Evolutionary conservation across 306 rosid species (phyloP).

Genomic region (Cicer judaicum): DNA sequence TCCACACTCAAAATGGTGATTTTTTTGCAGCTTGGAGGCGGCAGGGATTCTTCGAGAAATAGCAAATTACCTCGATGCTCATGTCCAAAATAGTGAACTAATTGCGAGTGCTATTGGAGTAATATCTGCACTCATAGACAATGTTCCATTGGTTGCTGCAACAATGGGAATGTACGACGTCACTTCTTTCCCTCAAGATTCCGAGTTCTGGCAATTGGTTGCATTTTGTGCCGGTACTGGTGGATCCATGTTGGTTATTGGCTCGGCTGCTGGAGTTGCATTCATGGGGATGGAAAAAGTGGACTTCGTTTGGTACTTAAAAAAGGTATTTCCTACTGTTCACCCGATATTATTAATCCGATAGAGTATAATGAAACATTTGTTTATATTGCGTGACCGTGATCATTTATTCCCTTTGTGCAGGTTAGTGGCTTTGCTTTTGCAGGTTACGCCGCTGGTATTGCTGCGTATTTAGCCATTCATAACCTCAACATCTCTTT

Average conservation of each 20-base stretch:
- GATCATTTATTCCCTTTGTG: conserved; percentile 36
- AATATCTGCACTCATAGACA: conserved; percentile 87
- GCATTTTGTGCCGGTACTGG: conserved; percentile 97
- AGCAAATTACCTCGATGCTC: conserved; percentile 85
- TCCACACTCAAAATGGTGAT: not conserved
- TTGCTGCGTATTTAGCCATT: conserved; percentile 72
- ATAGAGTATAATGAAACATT: not conserved
- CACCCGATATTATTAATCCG: not conserved
- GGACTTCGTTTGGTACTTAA: conserved; percentile 92
- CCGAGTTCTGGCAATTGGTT: conserved; percentile 91
- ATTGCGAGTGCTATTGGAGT: conserved; percentile 83
- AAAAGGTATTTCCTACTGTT: conserved; percentile 62
- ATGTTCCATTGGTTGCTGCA: conserved; percentile 94
- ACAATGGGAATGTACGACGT: conserved; percentile 95
- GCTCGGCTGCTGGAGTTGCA: conserved; percentile 97
- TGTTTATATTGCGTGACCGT: conserved; percentile 14
- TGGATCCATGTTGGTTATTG: conserved; percentile 93
- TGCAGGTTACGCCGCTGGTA: conserved; percentile 93
- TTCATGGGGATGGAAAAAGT: conserved; percentile 99
- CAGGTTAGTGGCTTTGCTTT: conserved; percentile 96
- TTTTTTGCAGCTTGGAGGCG: conserved; percentile 75
- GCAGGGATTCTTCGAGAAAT: conserved; percentile 88
- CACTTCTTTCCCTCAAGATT: conserved; percentile 80
- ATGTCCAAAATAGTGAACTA: conserved; percentile 67
- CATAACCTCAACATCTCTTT: conserved; percentile 67